Conservation (phyloP, 2,329 filamentous ascomycete genomes). For the Ophiostoma pallidulum region DNA sequence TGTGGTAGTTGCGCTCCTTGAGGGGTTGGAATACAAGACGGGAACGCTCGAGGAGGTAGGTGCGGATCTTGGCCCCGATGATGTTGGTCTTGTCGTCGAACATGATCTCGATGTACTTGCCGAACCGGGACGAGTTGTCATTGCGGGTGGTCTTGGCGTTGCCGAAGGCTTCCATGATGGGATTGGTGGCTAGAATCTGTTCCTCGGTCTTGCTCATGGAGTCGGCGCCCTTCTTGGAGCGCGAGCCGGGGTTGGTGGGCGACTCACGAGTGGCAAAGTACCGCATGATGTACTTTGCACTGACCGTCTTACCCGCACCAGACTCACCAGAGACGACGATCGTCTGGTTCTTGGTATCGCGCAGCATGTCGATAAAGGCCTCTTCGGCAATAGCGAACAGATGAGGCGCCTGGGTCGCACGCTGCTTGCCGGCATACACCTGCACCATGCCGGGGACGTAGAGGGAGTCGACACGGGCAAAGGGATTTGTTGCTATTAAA, state of each 20-base stretch:
- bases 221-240: slow-evolving; percentile 64
- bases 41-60: slow-evolving; percentile 89
- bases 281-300: slow-evolving; percentile 99
- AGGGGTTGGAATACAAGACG: slow-evolving; percentile 93
- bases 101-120: slow-evolving; percentile 99
- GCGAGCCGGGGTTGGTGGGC: slow-evolving; percentile 73
- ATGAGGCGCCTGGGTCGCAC: slow-evolving; percentile 94
- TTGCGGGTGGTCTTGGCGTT: slow-evolving; percentile 99
- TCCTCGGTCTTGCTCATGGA: slow-evolving; percentile 97
- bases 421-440: slow-evolving; percentile 93
- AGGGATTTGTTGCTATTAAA: slow-evolving; percentile 95
- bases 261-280: slow-evolving; percentile 98
- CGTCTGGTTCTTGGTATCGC: slow-evolving; percentile 92
- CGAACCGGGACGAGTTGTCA: slow-evolving; percentile 97
- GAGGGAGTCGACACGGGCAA: slow-evolving; percentile 91
- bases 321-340: slow-evolving; percentile 99
- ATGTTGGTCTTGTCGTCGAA: slow-evolving; percentile 94
- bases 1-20: slow-evolving; percentile 97
- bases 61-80: slow-evolving; percentile 94
- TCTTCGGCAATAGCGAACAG: slow-evolving; percentile 98
- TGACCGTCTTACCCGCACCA: slow-evolving; percentile 97
- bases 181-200: slow-evolving; percentile 95
- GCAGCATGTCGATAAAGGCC: slow-evolving; percentile 98
- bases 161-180: slow-evolving; percentile 99
- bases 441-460: slow-evolving; percentile 99